Percentiles rank a stretch among this genome's conserved stretches.
Conservation (phyloP, 306 rosid species). For the Vigna hirtella region DNA sequence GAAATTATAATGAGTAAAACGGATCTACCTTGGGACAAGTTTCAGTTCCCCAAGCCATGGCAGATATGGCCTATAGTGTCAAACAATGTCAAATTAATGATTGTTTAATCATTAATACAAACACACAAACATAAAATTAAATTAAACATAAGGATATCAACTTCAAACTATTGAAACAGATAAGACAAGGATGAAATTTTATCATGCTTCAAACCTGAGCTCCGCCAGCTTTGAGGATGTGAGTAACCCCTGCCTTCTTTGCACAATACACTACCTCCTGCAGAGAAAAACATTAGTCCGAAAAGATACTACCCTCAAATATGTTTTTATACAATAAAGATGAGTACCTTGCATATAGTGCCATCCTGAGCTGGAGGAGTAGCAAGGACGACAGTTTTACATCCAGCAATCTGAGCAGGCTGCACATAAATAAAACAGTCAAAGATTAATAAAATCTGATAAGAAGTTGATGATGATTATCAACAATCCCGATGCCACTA, state of each 20-base stretch:
- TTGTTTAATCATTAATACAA: not conserved
- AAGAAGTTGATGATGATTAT: not conserved
- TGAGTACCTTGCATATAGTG: constrained; percentile 75
- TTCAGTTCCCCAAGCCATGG: constrained; percentile 96
- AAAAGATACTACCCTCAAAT: constrained; percentile 2
- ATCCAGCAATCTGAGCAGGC: constrained; percentile 96
- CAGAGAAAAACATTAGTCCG: constrained; percentile 39
- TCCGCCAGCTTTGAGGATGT: constrained; percentile 93
- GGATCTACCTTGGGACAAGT: constrained; percentile 77
- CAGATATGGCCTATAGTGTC: constrained; percentile 69
- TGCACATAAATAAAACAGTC: constrained; percentile 35
- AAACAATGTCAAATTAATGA: constrained; percentile 22
- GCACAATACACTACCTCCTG: constrained; percentile 96
- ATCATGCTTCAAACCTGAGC: constrained; percentile 72
- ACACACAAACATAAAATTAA: not conserved
- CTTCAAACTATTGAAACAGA: not conserved
- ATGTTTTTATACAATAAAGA: constrained; percentile 29
- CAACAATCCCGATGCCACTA: constrained; percentile 9
- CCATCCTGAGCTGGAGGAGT: constrained; percentile 88
- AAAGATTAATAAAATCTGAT: constrained; percentile 37
- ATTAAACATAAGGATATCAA: not conserved
- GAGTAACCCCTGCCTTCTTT: constrained; percentile 90
- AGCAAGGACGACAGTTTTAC: constrained; percentile 81
- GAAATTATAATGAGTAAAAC: not conserved
- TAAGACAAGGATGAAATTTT: not conserved